Evolutionary conservation across 1,139 yeast species (phyloP), one percentile per base, ranked within the genome.

Genomic region (Kazachstania sp.): DNA sequence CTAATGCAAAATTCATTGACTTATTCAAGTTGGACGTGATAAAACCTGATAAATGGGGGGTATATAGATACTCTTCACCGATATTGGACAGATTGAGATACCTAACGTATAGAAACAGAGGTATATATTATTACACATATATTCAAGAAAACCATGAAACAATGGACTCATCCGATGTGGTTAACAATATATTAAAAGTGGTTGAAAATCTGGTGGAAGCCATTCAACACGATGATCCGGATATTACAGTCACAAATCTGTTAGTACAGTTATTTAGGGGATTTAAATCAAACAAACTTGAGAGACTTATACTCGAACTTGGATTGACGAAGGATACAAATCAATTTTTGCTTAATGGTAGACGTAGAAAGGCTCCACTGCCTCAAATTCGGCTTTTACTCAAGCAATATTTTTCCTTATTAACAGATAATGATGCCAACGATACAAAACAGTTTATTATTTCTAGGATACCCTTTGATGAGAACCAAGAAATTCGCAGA

Each of bases 91-190:
- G 81, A 8, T 70, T 92, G 41, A 74, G 95, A 46, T 88, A 86
- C 60, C 70, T 90, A 55, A 84, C 85, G 0, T 81, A 81, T 62
- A 74, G 95, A 54, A 92, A 92, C 61, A 71, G 95, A 49, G 96
- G 95, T 0, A 73, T 86, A 52, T 71, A 86, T 37, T 77, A 81
- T 52, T 73, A 84, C 48, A 75, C 77, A 32, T 77, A 79, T 45
- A 64, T 80, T 16, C 49, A 54, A 11, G 55, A 58, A 12, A 52
- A 54, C 23, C 49, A 51, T 41, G 34, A 41, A 11, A 30, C 45
- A 3, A 35, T 58, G 55, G 53, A 53, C 2, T 44, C 60, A 1
- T 51, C 52, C 8, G 61, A 58, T 16, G 42, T 63, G n/a, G 66
- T 66, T 19, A 67, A 65, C 5, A 54, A 64, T 15, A 58, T 73